Base-by-base conservation (phyloP, 148 eudicot species). In the Dysphania ambrosioides region DNA sequence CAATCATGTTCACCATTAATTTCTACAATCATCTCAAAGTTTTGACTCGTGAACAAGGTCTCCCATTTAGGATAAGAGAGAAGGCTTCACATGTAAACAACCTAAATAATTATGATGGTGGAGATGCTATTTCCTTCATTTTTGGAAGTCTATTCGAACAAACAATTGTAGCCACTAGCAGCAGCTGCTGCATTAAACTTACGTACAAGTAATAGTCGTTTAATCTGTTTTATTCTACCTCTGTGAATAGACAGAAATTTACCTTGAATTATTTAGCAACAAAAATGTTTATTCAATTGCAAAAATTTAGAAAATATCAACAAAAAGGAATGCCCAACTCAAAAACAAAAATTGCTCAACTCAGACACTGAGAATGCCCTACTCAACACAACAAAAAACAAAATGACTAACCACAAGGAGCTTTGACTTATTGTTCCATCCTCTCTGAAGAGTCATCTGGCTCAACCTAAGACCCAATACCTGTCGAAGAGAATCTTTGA, bases 371-470 rank as follows among this genome's bases (percentile, higher is more conserved):
- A n/a, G n/a, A n/a, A n/a, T n/a, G n/a, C n/a, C n/a, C n/a, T n/a
- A n/a, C n/a, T n/a, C n/a, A n/a, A n/a, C n/a, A n/a, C n/a, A n/a
- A n/a, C n/a, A n/a, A 64, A 51, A 29, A 24, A 30, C 29, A 74
- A 68, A 44, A 72, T 62, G 66, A 84, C 98, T 75, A 27, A 94
- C 98, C 93, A 94, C 98, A 70, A 94, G 97, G 69, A 94, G 98
- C 84, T 94, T 94, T 42, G 98, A 94, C 87, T 94, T 94, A 87
- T 86, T 94, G 79, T 94, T 94, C 98, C 98, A 94, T 34, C 98
- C 98, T 82, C 98, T 90, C 78, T 92, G 97, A 75, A 94, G 98
- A 63, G 98, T 94, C 98, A 94, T 94, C 86, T 94, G 98, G 86
- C 89, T 91, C 77, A 94, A 83, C 82, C 89, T 88, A 82, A 94